Evolutionary conservation across 2,329 filamentous ascomycete species (phyloP).

Genomic region (Allantophomopsis lycopodina): DNA sequence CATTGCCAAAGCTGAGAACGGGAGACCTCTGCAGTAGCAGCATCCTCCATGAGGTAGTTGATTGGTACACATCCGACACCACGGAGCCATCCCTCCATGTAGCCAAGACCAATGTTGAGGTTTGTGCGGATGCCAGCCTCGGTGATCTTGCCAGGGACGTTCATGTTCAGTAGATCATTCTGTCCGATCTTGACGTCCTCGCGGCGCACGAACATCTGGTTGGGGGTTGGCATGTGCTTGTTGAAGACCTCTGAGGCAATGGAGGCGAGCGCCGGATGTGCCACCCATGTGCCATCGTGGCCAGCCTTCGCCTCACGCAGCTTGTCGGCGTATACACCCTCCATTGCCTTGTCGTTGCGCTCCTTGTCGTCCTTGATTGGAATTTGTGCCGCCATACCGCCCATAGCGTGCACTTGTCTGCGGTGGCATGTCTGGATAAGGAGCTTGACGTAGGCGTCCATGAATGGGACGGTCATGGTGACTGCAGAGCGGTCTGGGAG

Average conservation of each 20-base stretch:
- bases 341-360: constrained; percentile 92
- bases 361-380: constrained; percentile 90
- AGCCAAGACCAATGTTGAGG: constrained; percentile 87
- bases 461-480: constrained; percentile 97
- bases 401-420: constrained; percentile 96
- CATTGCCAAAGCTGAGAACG: constrained; percentile 96
- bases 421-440: constrained; percentile 97
- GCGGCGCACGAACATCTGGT: constrained; percentile 83
- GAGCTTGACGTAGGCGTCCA: constrained; percentile 93
- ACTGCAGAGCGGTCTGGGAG: constrained; percentile 83
- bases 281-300: constrained; percentile 95
- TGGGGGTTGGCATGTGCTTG: constrained; percentile 95
- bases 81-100: constrained; percentile 98
- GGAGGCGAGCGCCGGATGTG: constrained; percentile 78
- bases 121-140: constrained; percentile 96
- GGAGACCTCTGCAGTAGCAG: constrained; percentile 91
- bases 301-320: constrained; percentile 88
- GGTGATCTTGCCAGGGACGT: constrained; percentile 82
- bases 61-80: constrained; percentile 94
- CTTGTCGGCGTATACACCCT: constrained; percentile 85
- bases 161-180: constrained; percentile 96
- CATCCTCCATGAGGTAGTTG: constrained; percentile 97
- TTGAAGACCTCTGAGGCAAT: constrained; percentile 94
- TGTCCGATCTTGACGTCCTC: constrained; percentile 78
- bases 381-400: constrained; percentile 97